phyloP scores from a whole-genome alignment of 2,329 filamentous ascomycete genomes.

The Pochonia chlamydosporia region DNA sequence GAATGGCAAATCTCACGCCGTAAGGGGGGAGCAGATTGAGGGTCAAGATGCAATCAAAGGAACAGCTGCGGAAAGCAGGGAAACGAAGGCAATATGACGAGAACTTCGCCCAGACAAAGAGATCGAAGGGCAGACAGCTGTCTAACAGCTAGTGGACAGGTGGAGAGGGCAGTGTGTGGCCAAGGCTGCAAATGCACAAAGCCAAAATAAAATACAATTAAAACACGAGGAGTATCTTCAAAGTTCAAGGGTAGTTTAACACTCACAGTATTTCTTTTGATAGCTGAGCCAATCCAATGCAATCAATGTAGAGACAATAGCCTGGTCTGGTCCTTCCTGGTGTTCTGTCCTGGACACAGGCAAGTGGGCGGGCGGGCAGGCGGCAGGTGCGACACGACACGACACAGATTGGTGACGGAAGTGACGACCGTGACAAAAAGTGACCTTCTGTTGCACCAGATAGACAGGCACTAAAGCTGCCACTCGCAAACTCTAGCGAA shows the following conservation, averaged over 20 bases:
- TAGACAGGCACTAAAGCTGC: background rate
- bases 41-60: background rate
- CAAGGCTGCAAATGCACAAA: too few relatives aligned
- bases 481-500: too few relatives aligned
- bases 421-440: background rate
- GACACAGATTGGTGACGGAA: background rate
- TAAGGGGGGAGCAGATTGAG: background rate
- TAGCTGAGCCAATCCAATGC: too few relatives aligned
- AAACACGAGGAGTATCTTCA: background rate
- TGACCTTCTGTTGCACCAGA: too few relatives aligned
- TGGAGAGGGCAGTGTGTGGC: too few relatives aligned
- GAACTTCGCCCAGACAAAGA: too few relatives aligned
- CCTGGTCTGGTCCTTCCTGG: background rate
- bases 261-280: background rate
- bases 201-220: background rate
- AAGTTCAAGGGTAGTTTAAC: background rate
- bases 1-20: background rate
- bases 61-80: background rate
- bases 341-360: background rate
- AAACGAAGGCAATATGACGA: too few relatives aligned
- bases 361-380: too few relatives aligned
- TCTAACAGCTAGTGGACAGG: too few relatives aligned
- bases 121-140: too few relatives aligned
- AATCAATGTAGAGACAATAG: too few relatives aligned
- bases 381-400: background rate